These are phyloP conservation scores for Corylus heterophylla DNA, from an alignment of 306 rosid species.

Conservation along the genomic window DNA sequence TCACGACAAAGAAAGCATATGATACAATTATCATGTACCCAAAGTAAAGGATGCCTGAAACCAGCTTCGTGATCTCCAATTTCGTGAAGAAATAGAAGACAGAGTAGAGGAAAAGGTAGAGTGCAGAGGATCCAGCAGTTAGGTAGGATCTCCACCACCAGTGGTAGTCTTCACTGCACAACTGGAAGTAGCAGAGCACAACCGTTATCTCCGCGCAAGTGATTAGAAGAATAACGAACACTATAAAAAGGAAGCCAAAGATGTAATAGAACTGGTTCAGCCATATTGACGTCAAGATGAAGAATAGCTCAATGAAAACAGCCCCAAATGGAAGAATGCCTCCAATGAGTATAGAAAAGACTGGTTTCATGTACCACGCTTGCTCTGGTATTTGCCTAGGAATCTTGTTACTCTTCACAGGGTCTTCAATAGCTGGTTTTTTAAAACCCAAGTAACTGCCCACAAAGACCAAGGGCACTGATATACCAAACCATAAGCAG, in stretches of 20 bases:
- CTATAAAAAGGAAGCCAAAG: conserved; percentile 95
- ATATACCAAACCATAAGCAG: conserved; percentile 96
- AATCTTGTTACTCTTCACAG: conserved; percentile 96
- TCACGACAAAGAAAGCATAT: conserved; percentile 85
- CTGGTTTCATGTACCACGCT: conserved; percentile 98
- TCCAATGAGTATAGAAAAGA: conserved; percentile 92
- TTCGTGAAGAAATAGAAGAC: conserved; percentile 94
- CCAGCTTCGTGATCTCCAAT: conserved; percentile 86
- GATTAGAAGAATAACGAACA: conserved; percentile 81
- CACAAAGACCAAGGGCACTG: conserved; percentile 95
- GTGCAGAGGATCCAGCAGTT: conserved; percentile 95
- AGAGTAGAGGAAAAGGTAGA: conserved; percentile 94
- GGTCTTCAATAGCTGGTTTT: conserved; percentile 91
- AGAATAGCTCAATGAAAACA: conserved; percentile 96
- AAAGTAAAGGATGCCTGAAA: conserved; percentile 91
- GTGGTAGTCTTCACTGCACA: conserved; percentile 97
- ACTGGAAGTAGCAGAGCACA: conserved; percentile 98
- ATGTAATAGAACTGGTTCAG: conserved; percentile 98
- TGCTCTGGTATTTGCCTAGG: conserved; percentile 97
- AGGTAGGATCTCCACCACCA: conserved; percentile 99
- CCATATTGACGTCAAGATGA: conserved; percentile 98
- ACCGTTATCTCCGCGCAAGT: conserved; percentile 97
- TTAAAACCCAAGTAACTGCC: conserved; percentile 97
- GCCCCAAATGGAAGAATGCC: conserved; percentile 99
- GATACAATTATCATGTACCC: conserved; percentile 91